Base-by-base conservation (phyloP, 805 yeast species). In the Ogataea polymorpha region DNA sequence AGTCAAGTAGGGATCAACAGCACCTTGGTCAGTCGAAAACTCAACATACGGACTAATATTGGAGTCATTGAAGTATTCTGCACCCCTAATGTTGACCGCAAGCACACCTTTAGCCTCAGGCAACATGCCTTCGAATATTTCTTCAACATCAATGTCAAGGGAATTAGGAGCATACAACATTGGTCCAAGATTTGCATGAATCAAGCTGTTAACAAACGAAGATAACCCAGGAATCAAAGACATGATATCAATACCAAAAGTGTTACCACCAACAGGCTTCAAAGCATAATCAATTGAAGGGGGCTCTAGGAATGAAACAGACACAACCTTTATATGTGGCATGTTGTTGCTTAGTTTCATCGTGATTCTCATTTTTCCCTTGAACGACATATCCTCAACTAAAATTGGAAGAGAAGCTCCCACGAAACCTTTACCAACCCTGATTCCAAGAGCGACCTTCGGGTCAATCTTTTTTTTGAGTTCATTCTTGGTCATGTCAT, bases 191-290 rank as follows among this genome's bases (percentile, higher is more conserved):
- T 67, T 82, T 35, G 85, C 66, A 61, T 86, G 83, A 56, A 86
- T 78, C 59, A 82, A 70, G 16, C 74, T 71, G 48, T 81, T 84
- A 39, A 86, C 89, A 55, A 85, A 80, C 3, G 79, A 68, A 17
- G 86, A 74, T 56, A 86, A 75, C 47, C 93, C 93, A 4, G 95
- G 95, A 49, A 86, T 74, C 52, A 85, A 72, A 3, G 90, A 80
- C 95, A 86, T 86, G 51, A 86, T 76, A 65, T 86, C 95, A 32
- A 86, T 57, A 46, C 95, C 95, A 45, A 86, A 72, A n/a, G 90
- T 81, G 59, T 86, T 91, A 66, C 95, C 93, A 60, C 93, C 93
- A 39, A 86, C 83, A 8, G 95, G 95, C 59, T 86, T 86, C 68
- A 86, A 74, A 15, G 80, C 82, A 59, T 84, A 86, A 57, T 82